phyloP scores from a whole-genome alignment of 176 grass and related monocot genomes.

The Cocos nucifera region DNA sequence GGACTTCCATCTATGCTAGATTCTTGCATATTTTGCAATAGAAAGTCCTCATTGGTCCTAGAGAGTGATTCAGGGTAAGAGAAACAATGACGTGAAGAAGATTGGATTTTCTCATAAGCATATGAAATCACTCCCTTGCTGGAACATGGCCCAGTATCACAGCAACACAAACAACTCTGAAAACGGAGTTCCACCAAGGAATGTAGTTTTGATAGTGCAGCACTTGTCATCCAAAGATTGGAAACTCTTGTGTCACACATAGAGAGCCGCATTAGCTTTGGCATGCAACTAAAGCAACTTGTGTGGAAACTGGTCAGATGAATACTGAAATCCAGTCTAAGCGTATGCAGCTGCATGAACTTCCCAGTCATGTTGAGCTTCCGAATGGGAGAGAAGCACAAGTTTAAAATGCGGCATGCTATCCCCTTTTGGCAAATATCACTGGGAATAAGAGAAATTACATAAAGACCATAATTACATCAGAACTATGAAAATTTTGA shows the following conservation, averaged over 20 bases:
- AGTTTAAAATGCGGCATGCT: slow-evolving; percentile 11
- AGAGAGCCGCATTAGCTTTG: slow-evolving; percentile 14
- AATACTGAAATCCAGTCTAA: slow-evolving; percentile 17
- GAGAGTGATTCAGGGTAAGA: neutral
- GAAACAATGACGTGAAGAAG: neutral
- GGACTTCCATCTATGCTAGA: neutral
- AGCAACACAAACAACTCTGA: slow-evolving; percentile 18
- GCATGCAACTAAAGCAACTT: slow-evolving; percentile 17
- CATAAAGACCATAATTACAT: neutral
- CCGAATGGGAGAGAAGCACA: slow-evolving; percentile 16
- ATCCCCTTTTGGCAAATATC: slow-evolving; percentile 12
- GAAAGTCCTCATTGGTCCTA: neutral
- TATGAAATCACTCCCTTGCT: neutral
- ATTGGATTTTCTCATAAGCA: neutral
- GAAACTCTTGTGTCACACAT: slow-evolving; percentile 22
- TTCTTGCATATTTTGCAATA: slow-evolving; percentile 1
- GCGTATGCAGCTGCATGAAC: slow-evolving; percentile 13
- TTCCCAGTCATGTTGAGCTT: slow-evolving; percentile 22
- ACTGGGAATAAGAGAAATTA: neutral
- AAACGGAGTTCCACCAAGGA: slow-evolving; percentile 16
- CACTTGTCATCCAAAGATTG: slow-evolving; percentile 21
- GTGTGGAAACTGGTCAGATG: slow-evolving; percentile 19
- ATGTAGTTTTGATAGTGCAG: slow-evolving; percentile 17
- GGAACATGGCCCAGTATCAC: slow-evolving; percentile 9
- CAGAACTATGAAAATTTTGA: neutral